These are phyloP conservation scores for Metschnikowia rubicola DNA, from an alignment of 805 yeast genomes.

Conservation along the genomic window DNA sequence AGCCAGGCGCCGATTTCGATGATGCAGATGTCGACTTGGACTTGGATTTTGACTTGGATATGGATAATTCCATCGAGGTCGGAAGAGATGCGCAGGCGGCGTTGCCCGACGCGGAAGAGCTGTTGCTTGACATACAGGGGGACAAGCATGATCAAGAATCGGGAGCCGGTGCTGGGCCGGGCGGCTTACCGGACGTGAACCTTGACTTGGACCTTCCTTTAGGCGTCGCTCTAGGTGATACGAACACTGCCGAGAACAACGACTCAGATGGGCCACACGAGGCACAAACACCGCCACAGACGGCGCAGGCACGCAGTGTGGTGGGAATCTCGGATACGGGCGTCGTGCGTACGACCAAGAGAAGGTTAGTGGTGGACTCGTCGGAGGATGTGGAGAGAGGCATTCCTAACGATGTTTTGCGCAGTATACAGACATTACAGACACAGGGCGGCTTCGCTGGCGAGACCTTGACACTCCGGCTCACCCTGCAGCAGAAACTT, in stretches of 20 bases:
- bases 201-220: constrained; percentile 27
- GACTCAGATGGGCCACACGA: constrained; percentile 16
- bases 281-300: constrained; percentile 24
- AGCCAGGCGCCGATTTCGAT: constrained; percentile 1
- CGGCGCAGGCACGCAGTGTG: constrained; percentile 24
- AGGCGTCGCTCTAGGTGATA: constrained; percentile 4
- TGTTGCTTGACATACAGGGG: constrained; percentile 13
- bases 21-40: constrained; percentile 9
- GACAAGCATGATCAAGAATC: constrained; percentile 9
- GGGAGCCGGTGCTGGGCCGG: constrained; percentile 16
- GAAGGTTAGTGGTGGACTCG: constrained; percentile 45
- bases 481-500: constrained; percentile 32
- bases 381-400: constrained; percentile 44
- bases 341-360: constrained; percentile 43
- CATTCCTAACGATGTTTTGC: constrained; percentile 32
- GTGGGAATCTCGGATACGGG: constrained; percentile 41
- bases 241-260: constrained; percentile 9
- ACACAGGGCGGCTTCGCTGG: constrained; percentile 17
- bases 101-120: constrained; percentile 18
- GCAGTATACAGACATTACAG: constrained; percentile 27
- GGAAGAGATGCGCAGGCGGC: constrained; percentile 42
- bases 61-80: constrained; percentile 50
- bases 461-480: constrained; percentile 24
- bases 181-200: constrained; percentile 15
- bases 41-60: constrained; percentile 36